Conservation (phyloP, 176 grass and related monocot species). For the Hordeum vulgare region DNA sequence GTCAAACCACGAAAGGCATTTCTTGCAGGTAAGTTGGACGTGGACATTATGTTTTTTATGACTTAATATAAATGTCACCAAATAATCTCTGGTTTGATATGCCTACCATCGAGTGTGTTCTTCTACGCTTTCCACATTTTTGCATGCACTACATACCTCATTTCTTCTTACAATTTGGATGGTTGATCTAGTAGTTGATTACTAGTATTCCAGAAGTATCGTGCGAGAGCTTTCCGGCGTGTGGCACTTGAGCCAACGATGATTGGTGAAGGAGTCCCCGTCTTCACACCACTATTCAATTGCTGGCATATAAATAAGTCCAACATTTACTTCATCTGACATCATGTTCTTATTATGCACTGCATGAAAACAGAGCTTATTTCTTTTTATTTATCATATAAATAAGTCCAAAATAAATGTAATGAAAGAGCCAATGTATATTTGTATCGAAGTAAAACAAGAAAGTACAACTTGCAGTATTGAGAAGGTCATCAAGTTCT, state of each 20-base stretch:
- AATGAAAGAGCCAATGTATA: too few species aligned
- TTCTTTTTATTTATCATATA: too few species aligned
- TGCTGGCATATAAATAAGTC: background rate
- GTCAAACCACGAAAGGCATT: slow-evolving; percentile 16
- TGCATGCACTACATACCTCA: background rate
- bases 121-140: background rate
- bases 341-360: too few species aligned
- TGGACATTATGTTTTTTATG: background rate
- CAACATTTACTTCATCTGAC: background rate
- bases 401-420: too few species aligned
- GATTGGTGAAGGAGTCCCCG: background rate
- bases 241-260: background rate
- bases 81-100: background rate
- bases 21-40: slow-evolving; percentile 31
- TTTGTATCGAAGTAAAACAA: too few species aligned
- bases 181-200: too few species aligned
- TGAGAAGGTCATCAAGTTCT: too few species aligned
- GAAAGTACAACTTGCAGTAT: too few species aligned
- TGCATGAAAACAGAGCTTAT: too few species aligned
- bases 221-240: background rate
- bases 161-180: background rate
- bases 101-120: background rate
- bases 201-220: background rate
- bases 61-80: background rate
- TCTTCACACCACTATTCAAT: background rate